These are phyloP conservation scores for Oidiodendron maius DNA, from an alignment of 495 filamentous ascomycete genomes.

Conservation along the genomic window DNA sequence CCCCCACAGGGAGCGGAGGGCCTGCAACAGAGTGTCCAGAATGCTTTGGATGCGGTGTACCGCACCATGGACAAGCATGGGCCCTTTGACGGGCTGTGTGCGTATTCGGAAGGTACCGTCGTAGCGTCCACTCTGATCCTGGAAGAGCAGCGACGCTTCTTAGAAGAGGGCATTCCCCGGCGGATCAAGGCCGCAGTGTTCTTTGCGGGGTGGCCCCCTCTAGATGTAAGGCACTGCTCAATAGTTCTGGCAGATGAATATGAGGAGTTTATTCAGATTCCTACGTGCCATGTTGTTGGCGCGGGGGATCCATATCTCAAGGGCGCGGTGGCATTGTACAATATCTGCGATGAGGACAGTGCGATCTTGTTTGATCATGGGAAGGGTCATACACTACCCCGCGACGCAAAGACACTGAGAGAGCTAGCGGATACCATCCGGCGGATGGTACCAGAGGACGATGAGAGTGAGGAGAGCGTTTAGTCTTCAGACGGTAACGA, in stretches of 20 bases:
- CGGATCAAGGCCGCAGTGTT: slow-evolving; percentile 49
- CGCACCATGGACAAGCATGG: slow-evolving; percentile 30
- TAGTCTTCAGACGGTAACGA: too few species aligned
- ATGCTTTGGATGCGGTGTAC: slow-evolving; percentile 28
- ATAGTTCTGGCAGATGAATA: slow-evolving; percentile 38
- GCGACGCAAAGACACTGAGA: slow-evolving; percentile 38
- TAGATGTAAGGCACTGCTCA: slow-evolving; percentile 32
- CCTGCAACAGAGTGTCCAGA: slow-evolving; percentile 23
- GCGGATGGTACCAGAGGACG: slow-evolving; percentile 1
- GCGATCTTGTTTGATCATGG: slow-evolving; percentile 51
- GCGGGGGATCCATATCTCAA: slow-evolving; percentile 48
- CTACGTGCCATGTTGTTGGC: slow-evolving; percentile 50
- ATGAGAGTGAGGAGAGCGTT: too few species aligned
- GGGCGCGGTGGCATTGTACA: slow-evolving; percentile 46
- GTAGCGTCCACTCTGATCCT: slow-evolving; percentile 42
- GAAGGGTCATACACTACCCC: slow-evolving; percentile 45
- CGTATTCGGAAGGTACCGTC: slow-evolving; percentile 49
- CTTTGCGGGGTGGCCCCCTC: slow-evolving; percentile 47
- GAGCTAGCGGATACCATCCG: slow-evolving; percentile 24
- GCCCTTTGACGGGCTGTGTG: slow-evolving; percentile 42
- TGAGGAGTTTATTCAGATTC: slow-evolving; percentile 39
- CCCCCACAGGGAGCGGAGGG: slow-evolving; percentile 20
- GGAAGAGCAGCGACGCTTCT: slow-evolving; percentile 34
- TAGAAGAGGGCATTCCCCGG: slow-evolving; percentile 30
- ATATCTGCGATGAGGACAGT: slow-evolving; percentile 42